Conservation (phyloP, 2,329 filamentous ascomycete genomes). For the Diaporthe vaccinii region DNA sequence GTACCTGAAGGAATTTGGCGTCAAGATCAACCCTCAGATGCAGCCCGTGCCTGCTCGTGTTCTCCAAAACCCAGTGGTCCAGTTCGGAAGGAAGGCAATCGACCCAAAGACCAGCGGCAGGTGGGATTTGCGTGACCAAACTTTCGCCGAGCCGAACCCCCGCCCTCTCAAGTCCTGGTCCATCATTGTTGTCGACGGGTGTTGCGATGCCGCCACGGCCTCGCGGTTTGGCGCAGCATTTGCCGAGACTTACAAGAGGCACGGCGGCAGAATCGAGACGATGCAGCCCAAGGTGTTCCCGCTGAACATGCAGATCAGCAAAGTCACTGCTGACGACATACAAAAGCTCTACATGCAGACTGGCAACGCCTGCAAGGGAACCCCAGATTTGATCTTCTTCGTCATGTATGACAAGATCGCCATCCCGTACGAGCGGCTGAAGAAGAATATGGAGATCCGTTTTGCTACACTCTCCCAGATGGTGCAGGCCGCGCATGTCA, state of each 20-base stretch:
- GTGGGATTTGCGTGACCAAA: slow-evolving; percentile 89
- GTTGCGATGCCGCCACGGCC: slow-evolving; percentile 66
- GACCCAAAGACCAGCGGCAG: slow-evolving; percentile 79
- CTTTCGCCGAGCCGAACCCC: slow-evolving; percentile 77
- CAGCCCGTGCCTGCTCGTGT: slow-evolving; percentile 78
- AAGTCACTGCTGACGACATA: slow-evolving; percentile 67
- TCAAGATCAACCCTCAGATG: slow-evolving; percentile 76
- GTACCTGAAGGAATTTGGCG: slow-evolving; percentile 79
- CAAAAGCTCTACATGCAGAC: slow-evolving; percentile 67
- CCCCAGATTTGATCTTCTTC: slow-evolving; percentile 84
- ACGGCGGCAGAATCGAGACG: slow-evolving; percentile 60
- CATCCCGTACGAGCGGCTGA: slow-evolving; percentile 84
- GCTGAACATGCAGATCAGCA: slow-evolving; percentile 39
- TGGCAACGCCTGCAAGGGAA: slow-evolving; percentile 64
- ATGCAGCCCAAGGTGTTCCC: slow-evolving; percentile 53
- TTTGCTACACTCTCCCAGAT: slow-evolving; percentile 89
- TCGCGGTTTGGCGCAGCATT: slow-evolving; percentile 68
- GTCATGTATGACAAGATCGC: slow-evolving; percentile 80
- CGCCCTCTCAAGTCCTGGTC: slow-evolving; percentile 80
- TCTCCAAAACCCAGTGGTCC: slow-evolving; percentile 77
- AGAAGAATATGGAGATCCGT: slow-evolving; percentile 89
- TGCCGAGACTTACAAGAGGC: slow-evolving; percentile 59
- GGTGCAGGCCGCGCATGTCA: slow-evolving; percentile 78
- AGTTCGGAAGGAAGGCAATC: slow-evolving; percentile 70
- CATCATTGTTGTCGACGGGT: slow-evolving; percentile 74